Percentiles rank a stretch among this genome's conserved stretches.
phyloP scores from a whole-genome alignment of 805 yeast genomes.

The Schwanniomyces occidentalis region DNA sequence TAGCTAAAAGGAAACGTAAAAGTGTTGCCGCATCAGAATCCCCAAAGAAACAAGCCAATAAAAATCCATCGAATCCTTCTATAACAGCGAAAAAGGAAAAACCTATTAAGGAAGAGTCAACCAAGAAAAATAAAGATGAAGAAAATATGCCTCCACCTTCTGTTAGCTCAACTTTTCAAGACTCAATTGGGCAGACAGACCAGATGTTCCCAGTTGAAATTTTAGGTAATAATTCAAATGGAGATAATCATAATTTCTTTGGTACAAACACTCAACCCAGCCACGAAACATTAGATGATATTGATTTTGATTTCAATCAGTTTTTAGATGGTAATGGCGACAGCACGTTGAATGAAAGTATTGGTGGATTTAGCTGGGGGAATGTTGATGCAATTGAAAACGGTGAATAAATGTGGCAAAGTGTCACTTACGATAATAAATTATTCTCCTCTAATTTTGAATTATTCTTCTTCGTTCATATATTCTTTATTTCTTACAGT shows the following conservation, averaged over 20 bases:
- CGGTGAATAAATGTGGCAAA: slow-evolving; percentile 15
- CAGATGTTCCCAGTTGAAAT: slow-evolving; percentile 38
- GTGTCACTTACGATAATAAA: too few species aligned
- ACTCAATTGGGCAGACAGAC: slow-evolving; percentile 23
- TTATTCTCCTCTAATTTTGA: too few species aligned
- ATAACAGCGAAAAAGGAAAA: slow-evolving; percentile 21
- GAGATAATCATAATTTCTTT: slow-evolving; percentile 22
- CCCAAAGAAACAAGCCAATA: slow-evolving; percentile 30
- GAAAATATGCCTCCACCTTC: slow-evolving; percentile 8
- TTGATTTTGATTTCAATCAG: slow-evolving; percentile 45
- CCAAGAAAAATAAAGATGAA: slow-evolving; percentile 20
- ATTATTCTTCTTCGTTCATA: too few species aligned
- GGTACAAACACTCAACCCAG: slow-evolving; percentile 15
- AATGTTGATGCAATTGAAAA: slow-evolving; percentile 32
- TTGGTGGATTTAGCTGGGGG: slow-evolving; percentile 41
- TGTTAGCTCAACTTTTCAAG: slow-evolving; percentile 9
- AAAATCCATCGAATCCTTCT: slow-evolving; percentile 8
- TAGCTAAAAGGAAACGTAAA: slow-evolving; percentile 30
- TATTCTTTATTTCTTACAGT: too few species aligned
- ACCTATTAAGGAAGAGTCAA: slow-evolving; percentile 27
- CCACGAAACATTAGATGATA: slow-evolving; percentile 37
- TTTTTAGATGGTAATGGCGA: slow-evolving; percentile 39
- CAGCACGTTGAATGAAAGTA: slow-evolving; percentile 31
- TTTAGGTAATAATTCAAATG: slow-evolving; percentile 20
- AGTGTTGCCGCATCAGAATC: slow-evolving; percentile 28